Evolutionary conservation across 1,284 basidiomycete species (phyloP), one percentile per base, ranked within the genome.

Genomic region (Marasmius fiardii): DNA sequence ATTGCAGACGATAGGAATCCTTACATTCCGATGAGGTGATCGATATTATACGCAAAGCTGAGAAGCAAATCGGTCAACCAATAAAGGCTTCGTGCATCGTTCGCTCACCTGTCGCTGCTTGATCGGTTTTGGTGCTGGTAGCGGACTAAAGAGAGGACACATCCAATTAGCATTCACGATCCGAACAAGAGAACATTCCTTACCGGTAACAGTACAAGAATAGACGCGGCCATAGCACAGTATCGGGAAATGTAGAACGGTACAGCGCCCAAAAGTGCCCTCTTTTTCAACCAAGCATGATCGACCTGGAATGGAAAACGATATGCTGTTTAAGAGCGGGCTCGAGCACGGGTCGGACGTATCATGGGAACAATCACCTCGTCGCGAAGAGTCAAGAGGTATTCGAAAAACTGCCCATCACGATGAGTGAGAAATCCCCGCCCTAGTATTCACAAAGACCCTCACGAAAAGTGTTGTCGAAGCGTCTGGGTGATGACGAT

Each of bases 21-120:
- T 18, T 48, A 65, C 63, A 58, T 53, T 65, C 64, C 11, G 64
- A 61, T 8, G 60, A 51, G 28, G 61, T 47, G 20, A 65, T 64
- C 12, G 57, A 49, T 21, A 61, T 33, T 5, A 63, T 24, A 34
- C 60, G 57, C 11, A 64, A 49, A 1, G 45, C 64, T 65, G 23
- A 18, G 26, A 16, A 6, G 51, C 23, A 43, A 37, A 28, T 24
- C 45, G 11, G 28, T 28, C 14, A 21, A 11, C 23, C 44, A n/a
- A n/a, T n/a, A n/a, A n/a, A n/a, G n/a, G n/a, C n/a, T n/a, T n/a
- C n/a, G n/a, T n/a, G n/a, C n/a, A n/a, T n/a, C n/a, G n/a, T n/a
- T n/a, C 10, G 31, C 58, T 43, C 43, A 51, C 63, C 60, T 47
- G 59, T 64, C 11, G 61, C 58, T 18, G 58, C 35, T 37, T 51